Base-by-base conservation (phyloP, 2,329 filamentous ascomycete species). In the Diplocarpon mali region DNA sequence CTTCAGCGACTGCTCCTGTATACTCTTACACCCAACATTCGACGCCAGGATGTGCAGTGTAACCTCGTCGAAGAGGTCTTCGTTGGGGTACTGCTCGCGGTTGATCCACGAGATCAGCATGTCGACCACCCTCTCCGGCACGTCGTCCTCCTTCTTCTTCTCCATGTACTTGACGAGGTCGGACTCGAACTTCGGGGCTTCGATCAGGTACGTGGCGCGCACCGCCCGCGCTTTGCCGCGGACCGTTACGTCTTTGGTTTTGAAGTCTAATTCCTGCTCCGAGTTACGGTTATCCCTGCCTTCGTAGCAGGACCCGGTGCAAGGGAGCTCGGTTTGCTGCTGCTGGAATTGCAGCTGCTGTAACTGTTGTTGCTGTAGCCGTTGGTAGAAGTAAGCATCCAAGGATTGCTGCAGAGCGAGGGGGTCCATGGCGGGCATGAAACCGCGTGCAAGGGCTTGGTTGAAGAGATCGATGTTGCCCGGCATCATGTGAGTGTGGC, bases 31-130 rank as follows among this genome's bases (percentile, higher is more conserved):
- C 2, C 49, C 46, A 1, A 57, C 37, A 10, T 46, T 51, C 1
- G 42, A 44, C 4, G 53, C 47, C 0, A 60, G 49, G 2, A 60
- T 52, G 20, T 55, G 50, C 2, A 60, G 35, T 0, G 51, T 55
- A 0, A 59, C 55, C 34, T 58, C 52, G 44, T 60, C 56, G 9
- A 55, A 34, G 2, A 53, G 32, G 11, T 36, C 45, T 2, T 38
- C 40, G 9, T 52, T 48, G 0, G 20, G 1, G 11, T 56, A 54
- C 3, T 17, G 27, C 34, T 60, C 56, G 5, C 39, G 36, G 15
- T 60, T 60, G 48, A 60, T 57, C 46, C 45, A 60, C 1, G 46
- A 42, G 27, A 60, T 41, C 17, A 60, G 38, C 44, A 54, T 44
- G 2, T 52, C 40, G 12, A 60, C 41, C 5, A 60, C 49, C 3